A percentile compares a stretch with the other conserved stretches of the same genome.
phyloP scores from a whole-genome alignment of 129 eudicot genomes.

The Artemisia argyi region DNA sequence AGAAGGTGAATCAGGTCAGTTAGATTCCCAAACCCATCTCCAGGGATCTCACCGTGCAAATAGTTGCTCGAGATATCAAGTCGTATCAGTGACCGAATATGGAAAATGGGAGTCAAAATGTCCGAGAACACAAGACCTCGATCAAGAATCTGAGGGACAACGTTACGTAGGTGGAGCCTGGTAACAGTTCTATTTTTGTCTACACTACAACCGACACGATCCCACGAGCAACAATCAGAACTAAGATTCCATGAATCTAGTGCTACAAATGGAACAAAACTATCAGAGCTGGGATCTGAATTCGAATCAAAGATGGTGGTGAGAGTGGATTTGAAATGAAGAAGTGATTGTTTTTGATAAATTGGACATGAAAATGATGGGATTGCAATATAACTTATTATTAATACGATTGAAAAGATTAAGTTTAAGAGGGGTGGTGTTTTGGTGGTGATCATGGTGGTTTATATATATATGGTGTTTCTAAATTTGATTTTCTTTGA shows the following conservation, averaged over 20 bases:
- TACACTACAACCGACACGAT: conserved; percentile 36
- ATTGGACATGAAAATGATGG: conserved; percentile 31
- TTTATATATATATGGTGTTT: background rate
- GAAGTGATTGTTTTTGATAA: conserved; percentile 33
- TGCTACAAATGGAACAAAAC: background rate
- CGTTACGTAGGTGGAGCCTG: conserved; percentile 18
- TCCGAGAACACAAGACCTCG: background rate
- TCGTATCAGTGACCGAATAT: too few relatives aligned
- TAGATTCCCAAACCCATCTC: too few relatives aligned
- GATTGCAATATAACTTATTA: conserved; percentile 19
- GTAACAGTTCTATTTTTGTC: conserved; percentile 9
- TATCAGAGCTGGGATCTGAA: too few relatives aligned
- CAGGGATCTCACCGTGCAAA: too few relatives aligned
- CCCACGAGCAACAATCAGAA: conserved; percentile 57
- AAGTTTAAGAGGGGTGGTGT: background rate
- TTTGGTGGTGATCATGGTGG: background rate
- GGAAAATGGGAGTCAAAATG: background rate
- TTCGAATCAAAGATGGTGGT: conserved; percentile 32
- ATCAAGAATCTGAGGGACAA: background rate
- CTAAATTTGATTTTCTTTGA: too few relatives aligned
- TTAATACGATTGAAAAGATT: conserved; percentile 14
- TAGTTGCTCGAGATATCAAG: too few relatives aligned
- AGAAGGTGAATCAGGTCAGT: too few relatives aligned
- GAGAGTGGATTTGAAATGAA: conserved; percentile 30
- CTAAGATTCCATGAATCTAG: conserved; percentile 43